Base-by-base conservation (phyloP, 176 grass and related monocot species). In the Aegilops speltoides region DNA sequence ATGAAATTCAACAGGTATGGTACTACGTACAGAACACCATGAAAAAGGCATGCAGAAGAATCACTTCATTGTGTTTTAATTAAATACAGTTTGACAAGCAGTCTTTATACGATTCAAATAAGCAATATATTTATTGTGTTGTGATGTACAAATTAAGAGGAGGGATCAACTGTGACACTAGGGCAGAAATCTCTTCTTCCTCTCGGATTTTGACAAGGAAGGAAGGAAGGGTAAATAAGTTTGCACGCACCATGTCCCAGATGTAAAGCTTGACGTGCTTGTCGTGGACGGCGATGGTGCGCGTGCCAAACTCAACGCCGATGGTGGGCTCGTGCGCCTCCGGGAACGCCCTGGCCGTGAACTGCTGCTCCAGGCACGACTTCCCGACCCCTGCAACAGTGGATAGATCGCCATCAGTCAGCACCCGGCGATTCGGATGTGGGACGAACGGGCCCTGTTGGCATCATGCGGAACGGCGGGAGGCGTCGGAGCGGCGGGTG, bases 261-360 rank as follows among this genome's bases (percentile, higher is more conserved):
- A 95, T 90, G 79, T 95, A 69, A 56, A 95, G 86, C 87, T 90
- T 92, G 70, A 92, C 81, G 85, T 85, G 88, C 75, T 90, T 95
- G 85, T 68, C 86, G 75, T 92, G 88, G 56, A 95, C 83, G 74
- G 90, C 78, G 83, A 95, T 78, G 88, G 86, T 95, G 68, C 93
- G 77, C 1, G 88, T 83, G 13, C 93, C 88, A 32, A 95, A 92
- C 80, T 95, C 93, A 40, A 90, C 79, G 76, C 85, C 85, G 79
- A 92, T 81, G 71, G 93, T 95, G 54, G 90, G 84, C 79, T 95
- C 93, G 15, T 95, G 90, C 40, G 86, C 93, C 64, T 90, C 83
- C 84, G 92, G 90, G 88, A 92, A 92, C 3, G 85, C 33, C 88
- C 88, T 88, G 75, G 90, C 90, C 4, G 93, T 95, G 69, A 95